phyloP scores from a whole-genome alignment of 139 green algal species.

The Chlorella sp. region DNA sequence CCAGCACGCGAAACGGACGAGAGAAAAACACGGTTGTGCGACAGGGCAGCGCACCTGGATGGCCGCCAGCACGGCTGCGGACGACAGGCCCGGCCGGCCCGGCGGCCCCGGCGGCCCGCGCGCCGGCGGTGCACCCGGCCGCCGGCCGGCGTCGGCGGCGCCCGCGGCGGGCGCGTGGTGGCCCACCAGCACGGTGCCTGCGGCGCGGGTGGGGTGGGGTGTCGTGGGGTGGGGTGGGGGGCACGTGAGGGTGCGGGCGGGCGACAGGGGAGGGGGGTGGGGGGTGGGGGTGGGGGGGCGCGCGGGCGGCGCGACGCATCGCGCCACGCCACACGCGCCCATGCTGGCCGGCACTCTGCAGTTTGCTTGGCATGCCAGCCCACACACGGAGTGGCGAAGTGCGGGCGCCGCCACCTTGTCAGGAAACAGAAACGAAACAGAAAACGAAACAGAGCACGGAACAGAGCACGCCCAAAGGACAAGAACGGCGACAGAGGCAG shows the following conservation, averaged over 20 bases:
- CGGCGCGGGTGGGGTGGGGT: neutral
- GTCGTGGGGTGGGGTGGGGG: neutral
- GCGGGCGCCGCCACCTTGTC: neutral
- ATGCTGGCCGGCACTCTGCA: too few species aligned
- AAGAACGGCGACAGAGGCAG: too few species aligned
- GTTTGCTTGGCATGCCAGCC: slow-evolving; percentile 6
- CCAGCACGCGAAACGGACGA: too few species aligned
- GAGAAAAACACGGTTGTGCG: too few species aligned
- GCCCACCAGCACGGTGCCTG: slow-evolving; percentile 36
- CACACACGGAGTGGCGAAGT: neutral
- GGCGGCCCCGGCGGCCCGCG: neutral
- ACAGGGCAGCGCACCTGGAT: neutral
- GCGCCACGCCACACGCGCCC: neutral
- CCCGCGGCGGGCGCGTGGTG: slow-evolving; percentile 19
- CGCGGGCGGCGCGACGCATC: neutral
- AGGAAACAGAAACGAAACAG: too few species aligned
- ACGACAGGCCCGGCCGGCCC: neutral
- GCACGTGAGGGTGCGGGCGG: neutral
- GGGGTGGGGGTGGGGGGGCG: neutral
- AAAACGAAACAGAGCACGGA: too few species aligned
- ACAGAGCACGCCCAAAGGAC: too few species aligned
- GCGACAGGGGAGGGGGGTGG: neutral
- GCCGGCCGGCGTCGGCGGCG: neutral
- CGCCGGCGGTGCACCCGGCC: neutral
- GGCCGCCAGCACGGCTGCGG: neutral